phyloP scores from a whole-genome alignment of 1,284 basidiomycete species.

The Malassezia cuniculi region DNA sequence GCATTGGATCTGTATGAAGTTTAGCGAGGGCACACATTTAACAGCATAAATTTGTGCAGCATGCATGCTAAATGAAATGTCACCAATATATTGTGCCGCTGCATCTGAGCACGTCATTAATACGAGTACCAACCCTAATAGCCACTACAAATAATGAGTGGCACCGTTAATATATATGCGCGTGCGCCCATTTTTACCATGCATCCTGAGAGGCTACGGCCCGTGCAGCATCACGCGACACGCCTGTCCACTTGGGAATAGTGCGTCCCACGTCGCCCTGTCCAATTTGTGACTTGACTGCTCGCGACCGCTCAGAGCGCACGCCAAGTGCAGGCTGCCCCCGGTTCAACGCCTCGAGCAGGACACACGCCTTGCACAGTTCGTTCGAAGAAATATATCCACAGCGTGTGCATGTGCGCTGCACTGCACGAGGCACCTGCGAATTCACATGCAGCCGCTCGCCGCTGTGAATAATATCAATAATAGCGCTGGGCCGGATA shows the following conservation, averaged over 20 bases:
- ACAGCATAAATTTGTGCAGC: too few relatives aligned
- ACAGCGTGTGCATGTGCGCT: constrained; percentile 36
- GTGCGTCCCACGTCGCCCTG: constrained; percentile 17
- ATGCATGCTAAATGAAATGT: too few relatives aligned
- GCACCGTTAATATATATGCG: too few relatives aligned
- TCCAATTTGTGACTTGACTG: constrained; percentile 19
- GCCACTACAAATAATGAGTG: too few relatives aligned
- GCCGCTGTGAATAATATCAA: constrained; percentile 69
- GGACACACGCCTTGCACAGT: constrained; percentile 43
- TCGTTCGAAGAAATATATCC: constrained; percentile 42
- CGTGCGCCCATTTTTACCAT: too few relatives aligned
- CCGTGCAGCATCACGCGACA: too few relatives aligned
- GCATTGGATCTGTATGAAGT: too few relatives aligned
- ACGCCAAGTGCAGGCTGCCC: constrained; percentile 37
- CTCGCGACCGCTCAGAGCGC: constrained; percentile 26
- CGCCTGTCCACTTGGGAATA: constrained; percentile 28
- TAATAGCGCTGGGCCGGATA: constrained; percentile 79
- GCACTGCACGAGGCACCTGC: constrained; percentile 26
- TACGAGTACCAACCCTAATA: too few relatives aligned
- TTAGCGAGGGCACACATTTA: too few relatives aligned
- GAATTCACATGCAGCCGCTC: constrained; percentile 35
- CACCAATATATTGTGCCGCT: too few relatives aligned
- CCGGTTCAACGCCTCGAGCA: constrained; percentile 40
- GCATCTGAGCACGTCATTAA: too few relatives aligned
- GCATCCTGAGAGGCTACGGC: too few relatives aligned